Conservation (phyloP, 78 protist species). For the slime mould (Dictyostelium discoideum) region DNA sequence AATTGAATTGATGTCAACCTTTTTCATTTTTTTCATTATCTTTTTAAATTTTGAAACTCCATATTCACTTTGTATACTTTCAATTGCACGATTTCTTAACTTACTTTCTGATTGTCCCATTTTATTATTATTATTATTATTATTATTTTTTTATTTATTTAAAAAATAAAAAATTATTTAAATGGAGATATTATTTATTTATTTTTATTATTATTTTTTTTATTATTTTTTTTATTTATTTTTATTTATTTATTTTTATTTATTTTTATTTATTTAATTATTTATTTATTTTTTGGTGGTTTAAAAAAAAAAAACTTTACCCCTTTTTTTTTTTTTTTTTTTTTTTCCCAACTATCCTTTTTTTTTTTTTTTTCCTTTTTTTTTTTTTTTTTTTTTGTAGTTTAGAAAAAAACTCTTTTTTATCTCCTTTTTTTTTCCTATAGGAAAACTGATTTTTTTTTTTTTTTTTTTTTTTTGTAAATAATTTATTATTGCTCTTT, state of each 20-base stretch:
- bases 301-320: background rate
- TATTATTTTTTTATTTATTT: background rate
- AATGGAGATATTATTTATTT: too few relatives aligned
- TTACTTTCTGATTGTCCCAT: constrained; percentile 71
- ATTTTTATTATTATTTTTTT: too few relatives aligned
- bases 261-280: background rate
- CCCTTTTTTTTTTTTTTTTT: too few relatives aligned
- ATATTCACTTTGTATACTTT: background rate
- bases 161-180: background rate
- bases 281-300: background rate
- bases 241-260: background rate
- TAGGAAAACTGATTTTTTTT: background rate
- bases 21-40: constrained; percentile 18
- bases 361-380: background rate
- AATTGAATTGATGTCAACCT: constrained; percentile 29
- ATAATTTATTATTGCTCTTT: background rate
- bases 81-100: background rate
- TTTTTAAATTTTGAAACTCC: constrained; percentile 13
- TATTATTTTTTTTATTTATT: background rate
- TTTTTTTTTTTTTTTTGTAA: background rate
- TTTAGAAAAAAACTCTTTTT: background rate
- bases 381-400: background rate
- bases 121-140: background rate
- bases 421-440: background rate
- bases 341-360: too few relatives aligned